Percentiles rank a stretch among this genome's conserved stretches.
phyloP scores from a whole-genome alignment of 2,329 filamentous ascomycete species.

The Orbilia blumenaviensis region DNA sequence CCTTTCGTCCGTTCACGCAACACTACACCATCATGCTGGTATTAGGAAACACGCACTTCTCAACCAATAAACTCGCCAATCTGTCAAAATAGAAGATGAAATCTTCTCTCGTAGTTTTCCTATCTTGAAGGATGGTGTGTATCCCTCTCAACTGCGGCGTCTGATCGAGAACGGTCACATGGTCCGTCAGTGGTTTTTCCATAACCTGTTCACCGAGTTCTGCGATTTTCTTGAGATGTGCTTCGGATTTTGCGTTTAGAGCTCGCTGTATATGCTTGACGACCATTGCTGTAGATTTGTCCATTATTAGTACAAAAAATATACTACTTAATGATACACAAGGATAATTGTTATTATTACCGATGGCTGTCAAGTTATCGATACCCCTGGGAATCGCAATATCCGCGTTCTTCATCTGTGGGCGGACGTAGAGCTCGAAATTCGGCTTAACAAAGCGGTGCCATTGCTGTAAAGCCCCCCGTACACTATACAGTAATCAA shows the following conservation, averaged over 20 bases:
- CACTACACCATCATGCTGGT: background rate
- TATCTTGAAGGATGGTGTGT: conserved; percentile 87
- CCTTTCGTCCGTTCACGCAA: background rate
- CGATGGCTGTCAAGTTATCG: conserved; percentile 91
- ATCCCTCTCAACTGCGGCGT: conserved; percentile 86
- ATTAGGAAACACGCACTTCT: conserved; percentile 64
- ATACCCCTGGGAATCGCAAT: conserved; percentile 95
- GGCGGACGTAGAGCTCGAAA: conserved; percentile 91
- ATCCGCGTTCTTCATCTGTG: conserved; percentile 88
- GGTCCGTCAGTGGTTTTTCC: conserved; percentile 76
- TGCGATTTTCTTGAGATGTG: conserved; percentile 80
- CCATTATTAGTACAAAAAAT: background rate
- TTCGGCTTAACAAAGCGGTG: conserved; percentile 96
- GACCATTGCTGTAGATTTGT: conserved; percentile 74
- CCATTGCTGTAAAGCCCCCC: conserved; percentile 98
- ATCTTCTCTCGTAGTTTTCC: conserved; percentile 80
- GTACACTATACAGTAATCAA: conserved; percentile 65
- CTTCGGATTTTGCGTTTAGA: conserved; percentile 82
- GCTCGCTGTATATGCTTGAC: conserved; percentile 91
- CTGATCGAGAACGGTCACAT: conserved; percentile 76
- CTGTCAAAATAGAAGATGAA: conserved; percentile 98
- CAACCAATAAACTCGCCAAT: conserved; percentile 82
- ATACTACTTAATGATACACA: background rate
- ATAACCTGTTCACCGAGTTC: conserved; percentile 75
- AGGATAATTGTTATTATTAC: conserved; percentile 64